phyloP scores from a whole-genome alignment of 1,284 basidiomycete genomes.

The Boletellus sp. region DNA sequence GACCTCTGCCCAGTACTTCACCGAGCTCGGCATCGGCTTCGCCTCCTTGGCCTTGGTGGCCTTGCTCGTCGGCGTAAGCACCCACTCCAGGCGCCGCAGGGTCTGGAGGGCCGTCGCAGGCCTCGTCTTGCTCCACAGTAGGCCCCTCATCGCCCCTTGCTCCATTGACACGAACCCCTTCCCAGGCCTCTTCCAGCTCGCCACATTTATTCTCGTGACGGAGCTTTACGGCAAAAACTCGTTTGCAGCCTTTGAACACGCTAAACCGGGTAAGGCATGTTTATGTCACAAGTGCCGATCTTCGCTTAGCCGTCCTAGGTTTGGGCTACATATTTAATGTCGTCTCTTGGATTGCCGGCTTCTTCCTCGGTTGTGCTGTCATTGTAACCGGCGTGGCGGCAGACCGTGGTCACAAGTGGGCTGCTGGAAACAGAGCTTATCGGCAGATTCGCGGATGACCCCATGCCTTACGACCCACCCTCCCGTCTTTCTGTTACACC shows the following conservation, averaged over 20 bases:
- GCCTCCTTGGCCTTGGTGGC: constrained; percentile 54
- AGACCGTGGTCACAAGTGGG: constrained; percentile 66
- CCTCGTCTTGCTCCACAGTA: constrained; percentile 59
- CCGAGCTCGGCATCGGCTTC: constrained; percentile 61
- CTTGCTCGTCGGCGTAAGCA: constrained; percentile 65
- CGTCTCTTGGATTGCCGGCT: constrained; percentile 57
- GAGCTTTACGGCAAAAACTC: constrained; percentile 48
- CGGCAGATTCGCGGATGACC: constrained; percentile 42
- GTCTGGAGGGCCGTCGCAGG: constrained; percentile 72
- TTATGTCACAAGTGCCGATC: background rate
- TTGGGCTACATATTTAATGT: constrained; percentile 55
- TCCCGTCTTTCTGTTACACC: background rate
- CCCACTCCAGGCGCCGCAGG: constrained; percentile 65
- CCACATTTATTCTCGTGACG: constrained; percentile 63
- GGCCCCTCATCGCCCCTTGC: constrained; percentile 12
- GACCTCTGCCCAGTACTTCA: constrained; percentile 65
- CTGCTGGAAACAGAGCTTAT: constrained; percentile 71
- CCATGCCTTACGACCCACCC: background rate
- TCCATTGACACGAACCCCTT: background rate
- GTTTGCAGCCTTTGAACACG: constrained; percentile 53
- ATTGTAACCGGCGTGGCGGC: constrained; percentile 65
- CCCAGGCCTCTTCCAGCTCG: constrained; percentile 56
- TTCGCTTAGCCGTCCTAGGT: constrained; percentile 37
- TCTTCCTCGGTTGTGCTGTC: constrained; percentile 51
- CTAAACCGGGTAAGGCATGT: constrained; percentile 52